Conservation (phyloP, 805 yeast species). For the Candida germanica region DNA sequence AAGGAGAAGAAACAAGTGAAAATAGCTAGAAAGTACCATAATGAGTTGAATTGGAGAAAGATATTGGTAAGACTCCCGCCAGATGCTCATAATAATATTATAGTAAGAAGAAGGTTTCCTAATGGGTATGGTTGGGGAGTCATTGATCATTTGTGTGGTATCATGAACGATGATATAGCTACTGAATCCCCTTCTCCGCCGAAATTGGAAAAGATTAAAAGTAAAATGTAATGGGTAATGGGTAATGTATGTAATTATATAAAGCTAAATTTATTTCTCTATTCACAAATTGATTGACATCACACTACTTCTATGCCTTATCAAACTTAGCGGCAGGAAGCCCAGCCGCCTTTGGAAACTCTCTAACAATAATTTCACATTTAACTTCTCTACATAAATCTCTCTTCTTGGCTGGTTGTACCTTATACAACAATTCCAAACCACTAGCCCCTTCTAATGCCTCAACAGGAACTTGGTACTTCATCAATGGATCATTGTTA, state of each 20-base stretch:
- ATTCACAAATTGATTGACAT: no score
- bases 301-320: conserved; percentile 8
- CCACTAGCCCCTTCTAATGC: conserved; percentile 89
- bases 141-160: conserved; percentile 35
- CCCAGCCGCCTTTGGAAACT: conserved; percentile 52
- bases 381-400: conserved; percentile 75
- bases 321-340: conserved; percentile 15
- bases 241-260: neutral
- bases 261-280: no score
- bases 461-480: conserved; percentile 84
- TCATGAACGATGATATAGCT: conserved; percentile 10
- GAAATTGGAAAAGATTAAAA: conserved; percentile 5
- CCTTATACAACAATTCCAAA: conserved; percentile 68
- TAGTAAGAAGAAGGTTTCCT: conserved; percentile 41
- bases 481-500: conserved; percentile 65
- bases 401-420: conserved; percentile 54
- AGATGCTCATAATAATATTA: conserved; percentile 45
- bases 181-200: neutral
- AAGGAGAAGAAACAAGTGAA: conserved; percentile 37
- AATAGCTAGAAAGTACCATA: conserved; percentile 42
- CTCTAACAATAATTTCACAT: conserved; percentile 80
- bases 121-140: conserved; percentile 50
- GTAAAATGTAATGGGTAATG: conserved; percentile 10
- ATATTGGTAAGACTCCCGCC: conserved; percentile 42
- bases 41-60: conserved; percentile 41